Conservation (phyloP, 108 stramenopile species). For the Schizochytrium sp. region DNA sequence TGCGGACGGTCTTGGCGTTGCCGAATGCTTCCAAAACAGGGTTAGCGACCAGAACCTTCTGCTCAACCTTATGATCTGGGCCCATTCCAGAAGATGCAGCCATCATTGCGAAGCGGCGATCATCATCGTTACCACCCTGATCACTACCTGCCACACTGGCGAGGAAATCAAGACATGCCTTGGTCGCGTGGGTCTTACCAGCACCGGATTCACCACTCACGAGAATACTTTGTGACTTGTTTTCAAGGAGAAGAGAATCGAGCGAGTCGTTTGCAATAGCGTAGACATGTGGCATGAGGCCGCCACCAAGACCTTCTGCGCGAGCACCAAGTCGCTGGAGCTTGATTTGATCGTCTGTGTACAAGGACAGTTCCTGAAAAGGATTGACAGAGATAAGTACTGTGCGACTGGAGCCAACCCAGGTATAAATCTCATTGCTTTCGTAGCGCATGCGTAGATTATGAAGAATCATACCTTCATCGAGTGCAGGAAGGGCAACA, state of each 20-base stretch:
- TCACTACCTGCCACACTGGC: constrained; percentile 50
- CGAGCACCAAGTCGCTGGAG: constrained; percentile 41
- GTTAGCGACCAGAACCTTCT: constrained; percentile 66
- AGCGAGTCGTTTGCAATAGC: constrained; percentile 89
- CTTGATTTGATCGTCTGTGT: constrained; percentile 2
- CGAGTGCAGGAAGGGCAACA: constrained; percentile 69
- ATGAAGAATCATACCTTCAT: constrained; percentile 76
- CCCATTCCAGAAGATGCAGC: background rate
- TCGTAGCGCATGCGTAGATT: constrained; percentile 74
- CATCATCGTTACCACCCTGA: background rate
- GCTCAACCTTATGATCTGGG: constrained; percentile 32
- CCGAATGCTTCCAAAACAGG: constrained; percentile 67
- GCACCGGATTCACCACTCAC: constrained; percentile 68
- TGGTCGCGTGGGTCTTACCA: constrained; percentile 67
- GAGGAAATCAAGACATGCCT: constrained; percentile 64
- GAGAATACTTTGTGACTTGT: constrained; percentile 71
- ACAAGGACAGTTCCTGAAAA: constrained; percentile 70
- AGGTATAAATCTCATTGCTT: constrained; percentile 71
- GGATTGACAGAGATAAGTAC: constrained; percentile 68
- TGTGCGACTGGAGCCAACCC: constrained; percentile 81
- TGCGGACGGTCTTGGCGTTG: constrained; percentile 69
- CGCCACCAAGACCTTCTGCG: background rate
- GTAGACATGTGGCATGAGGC: constrained; percentile 86
- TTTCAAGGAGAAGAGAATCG: constrained; percentile 85
- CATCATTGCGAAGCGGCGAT: constrained; percentile 65